These are phyloP conservation scores for Apiotrichum laibachii DNA, from an alignment of 1,284 basidiomycete species.

Conservation along the genomic window DNA sequence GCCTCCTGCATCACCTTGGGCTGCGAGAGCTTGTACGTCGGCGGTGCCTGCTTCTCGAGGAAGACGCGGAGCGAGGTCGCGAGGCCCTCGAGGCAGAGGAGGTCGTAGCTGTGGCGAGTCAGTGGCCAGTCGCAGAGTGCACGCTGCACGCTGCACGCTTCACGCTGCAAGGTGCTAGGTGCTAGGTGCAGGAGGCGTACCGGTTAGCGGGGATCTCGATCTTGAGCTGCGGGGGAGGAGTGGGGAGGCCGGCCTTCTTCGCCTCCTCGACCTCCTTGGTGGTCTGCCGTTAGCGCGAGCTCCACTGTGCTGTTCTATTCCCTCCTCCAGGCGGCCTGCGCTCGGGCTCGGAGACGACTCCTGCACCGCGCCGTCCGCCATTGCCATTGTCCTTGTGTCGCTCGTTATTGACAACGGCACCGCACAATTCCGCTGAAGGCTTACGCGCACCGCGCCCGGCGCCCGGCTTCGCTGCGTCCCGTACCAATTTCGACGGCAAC, in stretches of 20 bases:
- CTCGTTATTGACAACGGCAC: background rate
- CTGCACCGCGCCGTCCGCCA: no score
- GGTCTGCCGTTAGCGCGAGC: conserved; percentile 58
- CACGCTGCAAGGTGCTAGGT: background rate
- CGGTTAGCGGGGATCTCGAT: conserved; percentile 97
- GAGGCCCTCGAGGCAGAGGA: conserved; percentile 96
- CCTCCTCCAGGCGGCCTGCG: no score
- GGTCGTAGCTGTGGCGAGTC: conserved; percentile 72
- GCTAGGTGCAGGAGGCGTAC: conserved; percentile 46
- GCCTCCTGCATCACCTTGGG: conserved; percentile 68
- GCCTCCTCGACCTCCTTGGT: conserved; percentile 80
- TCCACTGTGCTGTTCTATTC: no score
- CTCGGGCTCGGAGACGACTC: no score
- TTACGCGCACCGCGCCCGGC: no score
- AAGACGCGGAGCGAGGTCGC: conserved; percentile 83
- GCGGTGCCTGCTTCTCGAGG: conserved; percentile 68
- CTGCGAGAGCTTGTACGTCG: conserved; percentile 67
- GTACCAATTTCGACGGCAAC: no score
- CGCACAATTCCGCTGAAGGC: no score
- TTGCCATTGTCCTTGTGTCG: background rate
- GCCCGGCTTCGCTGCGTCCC: no score
- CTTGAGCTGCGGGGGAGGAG: conserved; percentile 89
- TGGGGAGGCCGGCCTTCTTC: conserved; percentile 74
- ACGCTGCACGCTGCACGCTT: no score
- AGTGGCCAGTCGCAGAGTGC: background rate